Evolutionary conservation across 495 filamentous ascomycete genomes (phyloP), one percentile per base, ranked within the genome.

Genomic region (Neohortaea acidophila): DNA sequence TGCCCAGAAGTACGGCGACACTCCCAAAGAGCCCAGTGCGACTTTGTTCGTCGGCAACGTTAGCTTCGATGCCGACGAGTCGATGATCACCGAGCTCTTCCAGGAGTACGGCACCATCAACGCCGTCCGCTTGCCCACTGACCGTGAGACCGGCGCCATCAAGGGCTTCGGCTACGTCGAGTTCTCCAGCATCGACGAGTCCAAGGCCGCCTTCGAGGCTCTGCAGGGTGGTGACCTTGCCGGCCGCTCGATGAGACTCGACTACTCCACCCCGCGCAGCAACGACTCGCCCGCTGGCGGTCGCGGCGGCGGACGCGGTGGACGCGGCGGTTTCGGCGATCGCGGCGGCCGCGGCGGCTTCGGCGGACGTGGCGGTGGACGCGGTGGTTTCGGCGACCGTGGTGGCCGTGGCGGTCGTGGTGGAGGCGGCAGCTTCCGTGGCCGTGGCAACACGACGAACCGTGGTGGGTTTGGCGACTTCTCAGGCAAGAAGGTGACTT

Each of bases 81-180:
- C 84, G 32, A 62, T 68, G 39, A 62, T 97, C 39, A 66, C 66
- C 41, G 75, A 79, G 41, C 70, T 75, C 57, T 96, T 94, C 63
- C 70, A 73, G 45, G 66, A 70, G 42, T 69, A 77, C 52, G 75
- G 73, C 44, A 62, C 58, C 48, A 73, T 96, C 56, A 65, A 73
- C 43, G 77, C 79, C 49, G 74, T 94, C 43, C 75, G 84, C 51
- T 75, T 97, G 35, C 91, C 91, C 29, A 96, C 87, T 41, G 83
- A 96, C 53, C 68, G 73, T 54, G 84, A 93, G 21, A 72, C 75
- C 43, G 89, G 87, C 33, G 73, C 76, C 38, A 79, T 73, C 56
- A 94, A 96, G 73, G 89, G 89, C 38, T 96, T 91, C 58, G 91
- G 82, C 33, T 97, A 97, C 58, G 78, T 97, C 35, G 75, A 78